phyloP scores from a whole-genome alignment of 2,329 filamentous ascomycete species.

The Helicocarpus griseus region DNA sequence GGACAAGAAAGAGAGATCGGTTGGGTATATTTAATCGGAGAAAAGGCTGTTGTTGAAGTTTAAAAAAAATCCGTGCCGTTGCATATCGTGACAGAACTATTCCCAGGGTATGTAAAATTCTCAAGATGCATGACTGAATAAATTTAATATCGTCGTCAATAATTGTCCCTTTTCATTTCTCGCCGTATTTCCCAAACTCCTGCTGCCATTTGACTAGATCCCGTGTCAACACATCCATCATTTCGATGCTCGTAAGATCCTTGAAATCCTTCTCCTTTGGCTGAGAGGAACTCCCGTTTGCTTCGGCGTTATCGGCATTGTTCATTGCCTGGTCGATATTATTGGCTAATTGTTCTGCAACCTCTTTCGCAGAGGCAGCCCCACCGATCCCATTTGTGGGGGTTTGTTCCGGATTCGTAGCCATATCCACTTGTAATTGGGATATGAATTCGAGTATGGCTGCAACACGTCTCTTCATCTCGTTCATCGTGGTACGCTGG shows the following conservation, averaged over 20 bases:
- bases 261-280: conserved; percentile 52
- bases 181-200: conserved; percentile 49
- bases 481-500: conserved; percentile 64
- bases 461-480: conserved; percentile 76
- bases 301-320: conserved; percentile 18
- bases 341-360: conserved; percentile 19
- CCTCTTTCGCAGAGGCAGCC: conserved; percentile 23
- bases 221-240: conserved; percentile 80
- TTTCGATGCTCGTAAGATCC: conserved; percentile 67
- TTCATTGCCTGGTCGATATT: conserved; percentile 7
- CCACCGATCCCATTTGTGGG: conserved; percentile 24
- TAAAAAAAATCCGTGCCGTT: background rate
- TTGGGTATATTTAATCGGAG: background rate
- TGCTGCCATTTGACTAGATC: conserved; percentile 80
- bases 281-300: conserved; percentile 15
- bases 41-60: background rate
- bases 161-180: conserved; percentile 29
- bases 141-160: too few relatives aligned
- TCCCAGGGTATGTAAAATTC: too few relatives aligned
- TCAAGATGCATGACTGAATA: too few relatives aligned
- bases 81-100: too few relatives aligned
- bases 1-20: background rate
- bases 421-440: conserved; percentile 78
- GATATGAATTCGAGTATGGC: conserved; percentile 85
- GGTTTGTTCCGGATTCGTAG: conserved; percentile 44